These are phyloP conservation scores for Solanum piurae DNA, from an alignment of 257 asterid species.

Conservation along the genomic window DNA sequence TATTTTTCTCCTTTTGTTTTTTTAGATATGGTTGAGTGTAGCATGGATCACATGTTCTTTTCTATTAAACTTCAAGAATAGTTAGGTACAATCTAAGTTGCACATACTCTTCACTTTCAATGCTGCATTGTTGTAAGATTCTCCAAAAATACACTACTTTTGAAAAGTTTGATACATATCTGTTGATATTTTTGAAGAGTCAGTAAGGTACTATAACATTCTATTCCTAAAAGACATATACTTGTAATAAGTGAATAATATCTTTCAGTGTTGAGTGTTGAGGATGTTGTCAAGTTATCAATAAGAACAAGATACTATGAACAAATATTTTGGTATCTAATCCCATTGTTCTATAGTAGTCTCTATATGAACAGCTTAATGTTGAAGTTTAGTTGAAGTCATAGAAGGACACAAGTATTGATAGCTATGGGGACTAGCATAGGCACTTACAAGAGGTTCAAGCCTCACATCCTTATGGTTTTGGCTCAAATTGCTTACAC, in stretches of 20 bases:
- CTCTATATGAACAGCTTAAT: conserved; percentile 3
- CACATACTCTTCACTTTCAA: background rate
- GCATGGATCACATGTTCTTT: background rate
- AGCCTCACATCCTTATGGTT: conserved; percentile 66
- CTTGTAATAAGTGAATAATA: background rate
- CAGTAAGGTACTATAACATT: background rate
- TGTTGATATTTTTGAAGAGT: background rate
- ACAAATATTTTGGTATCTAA: conserved; percentile 22
- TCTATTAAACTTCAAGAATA: background rate
- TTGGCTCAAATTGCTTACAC: conserved; percentile 46
- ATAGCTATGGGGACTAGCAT: conserved; percentile 9
- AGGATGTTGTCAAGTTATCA: background rate
- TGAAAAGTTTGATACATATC: too few relatives aligned
- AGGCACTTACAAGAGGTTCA: conserved; percentile 19
- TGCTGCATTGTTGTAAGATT: fast-evolving
- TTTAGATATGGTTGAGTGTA: background rate
- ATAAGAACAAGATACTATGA: conserved; percentile 30
- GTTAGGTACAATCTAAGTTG: background rate
- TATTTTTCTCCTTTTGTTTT: background rate
- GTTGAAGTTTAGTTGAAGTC: background rate
- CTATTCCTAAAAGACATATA: background rate
- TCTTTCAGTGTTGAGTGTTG: background rate
- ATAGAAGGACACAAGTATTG: background rate
- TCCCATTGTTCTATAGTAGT: background rate
- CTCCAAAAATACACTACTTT: background rate